phyloP scores from a whole-genome alignment of 768 basidiomycete genomes.

The Suillus lakei region DNA sequence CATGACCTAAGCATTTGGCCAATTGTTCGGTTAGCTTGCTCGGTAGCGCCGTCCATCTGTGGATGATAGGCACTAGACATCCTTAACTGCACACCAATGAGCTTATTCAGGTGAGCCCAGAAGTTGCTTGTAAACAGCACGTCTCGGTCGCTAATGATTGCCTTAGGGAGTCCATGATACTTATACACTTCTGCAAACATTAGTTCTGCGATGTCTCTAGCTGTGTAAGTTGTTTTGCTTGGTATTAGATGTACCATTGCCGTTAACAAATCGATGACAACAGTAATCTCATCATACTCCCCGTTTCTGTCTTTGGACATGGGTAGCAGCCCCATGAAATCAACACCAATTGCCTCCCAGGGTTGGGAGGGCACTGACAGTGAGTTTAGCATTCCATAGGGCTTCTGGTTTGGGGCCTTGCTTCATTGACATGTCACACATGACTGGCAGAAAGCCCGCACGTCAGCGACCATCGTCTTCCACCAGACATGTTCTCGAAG shows the following conservation, averaged over 20 bases:
- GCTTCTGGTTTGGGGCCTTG: too few relatives aligned
- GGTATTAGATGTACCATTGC: slow-evolving; percentile 31
- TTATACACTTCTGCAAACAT: slow-evolving; percentile 42
- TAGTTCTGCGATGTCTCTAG: slow-evolving; percentile 40
- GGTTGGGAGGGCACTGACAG: slow-evolving; percentile 24
- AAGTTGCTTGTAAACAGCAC: neutral
- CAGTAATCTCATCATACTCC: too few relatives aligned
- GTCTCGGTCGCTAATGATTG: slow-evolving; percentile 30
- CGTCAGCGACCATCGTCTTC: slow-evolving; percentile 38
- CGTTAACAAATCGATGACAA: slow-evolving; percentile 15
- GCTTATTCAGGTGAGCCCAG: too few relatives aligned
- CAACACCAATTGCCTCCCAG: slow-evolving; percentile 44
- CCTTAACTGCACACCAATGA: too few relatives aligned
- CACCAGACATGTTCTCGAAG: slow-evolving; percentile 45
- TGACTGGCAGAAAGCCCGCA: slow-evolving; percentile 27
- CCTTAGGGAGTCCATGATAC: slow-evolving; percentile 18
- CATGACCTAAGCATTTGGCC: too few relatives aligned
- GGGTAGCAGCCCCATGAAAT: slow-evolving; percentile 42
- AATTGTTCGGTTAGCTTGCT: too few relatives aligned
- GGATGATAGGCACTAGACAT: too few relatives aligned
- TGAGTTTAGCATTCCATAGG: too few relatives aligned
- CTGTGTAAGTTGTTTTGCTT: slow-evolving; percentile 27
- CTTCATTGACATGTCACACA: neutral
- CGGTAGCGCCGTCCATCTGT: too few relatives aligned
- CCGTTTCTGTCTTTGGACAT: too few relatives aligned